A percentile compares a stretch with the other conserved stretches of the same genome.
These are phyloP conservation scores for Botrytis aclada DNA, from an alignment of 2,329 filamentous ascomycete species.

Conservation along the genomic window DNA sequence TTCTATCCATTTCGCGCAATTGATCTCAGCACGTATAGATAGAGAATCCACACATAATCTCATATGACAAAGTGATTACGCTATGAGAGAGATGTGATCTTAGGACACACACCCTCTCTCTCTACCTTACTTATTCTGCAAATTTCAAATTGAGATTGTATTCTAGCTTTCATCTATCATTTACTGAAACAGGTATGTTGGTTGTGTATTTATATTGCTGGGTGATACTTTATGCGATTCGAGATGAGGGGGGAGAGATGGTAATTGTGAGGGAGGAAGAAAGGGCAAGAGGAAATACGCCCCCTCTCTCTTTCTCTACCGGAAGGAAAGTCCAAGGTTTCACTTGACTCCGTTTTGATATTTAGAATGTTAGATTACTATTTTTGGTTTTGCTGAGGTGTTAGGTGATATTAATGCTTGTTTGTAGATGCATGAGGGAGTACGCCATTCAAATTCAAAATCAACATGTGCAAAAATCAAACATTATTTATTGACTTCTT, in stretches of 20 bases:
- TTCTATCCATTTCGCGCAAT: not conserved
- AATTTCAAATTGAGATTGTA: not conserved
- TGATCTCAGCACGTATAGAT: not conserved
- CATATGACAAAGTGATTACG: not conserved
- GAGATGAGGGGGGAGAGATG: not conserved
- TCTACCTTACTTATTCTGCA: not conserved
- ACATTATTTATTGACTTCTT: not conserved
- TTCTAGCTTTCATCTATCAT: not conserved
- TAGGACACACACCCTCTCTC: not conserved
- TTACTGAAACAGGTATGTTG: not conserved
- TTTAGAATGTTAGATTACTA: too few relatives aligned
- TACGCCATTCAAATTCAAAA: too few relatives aligned
- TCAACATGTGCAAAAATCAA: not conserved
- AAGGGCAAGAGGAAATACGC: too few relatives aligned
- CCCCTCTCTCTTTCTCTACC: too few relatives aligned
- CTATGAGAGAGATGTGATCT: not conserved
- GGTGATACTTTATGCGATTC: not conserved
- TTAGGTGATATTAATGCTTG: too few relatives aligned
- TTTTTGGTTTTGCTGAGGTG: too few relatives aligned
- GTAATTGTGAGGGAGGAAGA: too few relatives aligned
- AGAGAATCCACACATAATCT: not conserved
- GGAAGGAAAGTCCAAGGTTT: too few relatives aligned
- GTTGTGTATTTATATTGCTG: not conserved
- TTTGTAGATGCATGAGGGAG: not conserved
- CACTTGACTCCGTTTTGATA: too few relatives aligned